phyloP scores from a whole-genome alignment of 768 basidiomycete species.

The Boletus huronensis region DNA sequence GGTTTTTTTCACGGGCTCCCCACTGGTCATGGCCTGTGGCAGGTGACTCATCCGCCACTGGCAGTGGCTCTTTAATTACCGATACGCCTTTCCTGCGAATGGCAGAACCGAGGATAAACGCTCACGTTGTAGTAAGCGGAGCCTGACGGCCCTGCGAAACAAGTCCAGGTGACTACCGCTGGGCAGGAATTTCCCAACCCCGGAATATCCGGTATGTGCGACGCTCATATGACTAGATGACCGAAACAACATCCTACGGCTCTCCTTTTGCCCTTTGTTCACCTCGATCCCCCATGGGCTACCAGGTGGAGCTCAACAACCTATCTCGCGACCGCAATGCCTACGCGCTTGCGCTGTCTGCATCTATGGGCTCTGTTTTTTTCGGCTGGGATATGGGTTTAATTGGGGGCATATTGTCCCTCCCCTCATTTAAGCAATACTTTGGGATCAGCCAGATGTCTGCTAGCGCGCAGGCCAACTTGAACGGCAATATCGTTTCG shows the following conservation, averaged over 20 bases:
- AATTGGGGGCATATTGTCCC: constrained; percentile 47
- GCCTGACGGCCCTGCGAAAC: background rate
- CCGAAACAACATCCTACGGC: background rate
- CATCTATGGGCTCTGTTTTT: constrained; percentile 47
- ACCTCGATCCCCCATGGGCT: constrained; percentile 19
- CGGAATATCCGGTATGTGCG: background rate
- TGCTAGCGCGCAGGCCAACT: constrained; percentile 35
- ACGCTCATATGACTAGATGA: background rate
- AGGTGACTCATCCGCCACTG: background rate
- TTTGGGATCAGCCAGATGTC: constrained; percentile 44
- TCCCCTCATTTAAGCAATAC: constrained; percentile 45
- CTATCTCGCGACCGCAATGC: constrained; percentile 40
- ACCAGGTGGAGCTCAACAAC: constrained; percentile 23
- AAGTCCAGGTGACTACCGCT: background rate
- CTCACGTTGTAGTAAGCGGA: background rate
- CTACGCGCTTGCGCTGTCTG: constrained; percentile 43
- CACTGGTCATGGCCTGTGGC: background rate
- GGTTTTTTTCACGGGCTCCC: background rate
- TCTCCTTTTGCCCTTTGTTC: background rate
- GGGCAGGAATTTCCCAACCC: background rate
- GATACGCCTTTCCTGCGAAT: background rate
- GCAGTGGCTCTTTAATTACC: background rate
- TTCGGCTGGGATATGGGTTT: constrained; percentile 49
- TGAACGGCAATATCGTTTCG: constrained; percentile 52
- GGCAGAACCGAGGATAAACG: background rate